These are phyloP conservation scores for Kwoniella sp. DNA, from an alignment of 768 basidiomycete genomes.

Conservation along the genomic window DNA sequence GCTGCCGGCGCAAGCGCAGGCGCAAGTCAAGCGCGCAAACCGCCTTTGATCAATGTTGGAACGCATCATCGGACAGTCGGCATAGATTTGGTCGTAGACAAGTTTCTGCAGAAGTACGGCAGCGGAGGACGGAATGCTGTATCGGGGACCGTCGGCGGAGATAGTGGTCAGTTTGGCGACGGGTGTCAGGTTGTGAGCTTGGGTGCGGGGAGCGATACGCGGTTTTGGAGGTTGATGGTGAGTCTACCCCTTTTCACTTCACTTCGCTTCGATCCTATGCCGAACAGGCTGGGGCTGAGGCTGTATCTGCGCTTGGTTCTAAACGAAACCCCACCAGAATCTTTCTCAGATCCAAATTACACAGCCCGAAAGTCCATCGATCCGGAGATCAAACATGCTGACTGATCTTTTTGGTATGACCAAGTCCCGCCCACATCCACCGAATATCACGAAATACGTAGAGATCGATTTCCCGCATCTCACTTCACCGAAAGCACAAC, in stretches of 20 bases:
- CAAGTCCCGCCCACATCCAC: constrained; percentile 64
- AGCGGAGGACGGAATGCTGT: background rate
- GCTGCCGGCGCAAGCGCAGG: constrained; percentile 37
- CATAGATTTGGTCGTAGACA: constrained; percentile 72
- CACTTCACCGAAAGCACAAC: constrained; percentile 68
- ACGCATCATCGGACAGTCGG: constrained; percentile 82
- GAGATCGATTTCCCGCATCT: constrained; percentile 91
- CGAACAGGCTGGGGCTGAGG: too few relatives aligned
- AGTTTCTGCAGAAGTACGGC: constrained; percentile 60
- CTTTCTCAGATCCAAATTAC: too few relatives aligned
- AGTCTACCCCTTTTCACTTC: constrained; percentile 42
- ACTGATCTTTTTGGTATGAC: too few relatives aligned
- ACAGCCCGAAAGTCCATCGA: too few relatives aligned
- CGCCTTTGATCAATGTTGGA: constrained; percentile 93
- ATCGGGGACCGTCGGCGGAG: too few relatives aligned
- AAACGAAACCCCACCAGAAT: too few relatives aligned
- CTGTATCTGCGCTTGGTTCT: too few relatives aligned
- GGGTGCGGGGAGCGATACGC: constrained; percentile 92
- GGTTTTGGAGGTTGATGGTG: constrained; percentile 89
- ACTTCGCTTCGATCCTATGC: too few relatives aligned
- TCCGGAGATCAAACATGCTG: too few relatives aligned
- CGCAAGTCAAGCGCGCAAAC: constrained; percentile 51
- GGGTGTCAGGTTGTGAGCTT: constrained; percentile 57
- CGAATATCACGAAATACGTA: constrained; percentile 65
- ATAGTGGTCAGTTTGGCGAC: constrained; percentile 71